phyloP scores from a whole-genome alignment of 371 early-diverging fungal species.

The Batrachochytrium dendrobatidis region DNA sequence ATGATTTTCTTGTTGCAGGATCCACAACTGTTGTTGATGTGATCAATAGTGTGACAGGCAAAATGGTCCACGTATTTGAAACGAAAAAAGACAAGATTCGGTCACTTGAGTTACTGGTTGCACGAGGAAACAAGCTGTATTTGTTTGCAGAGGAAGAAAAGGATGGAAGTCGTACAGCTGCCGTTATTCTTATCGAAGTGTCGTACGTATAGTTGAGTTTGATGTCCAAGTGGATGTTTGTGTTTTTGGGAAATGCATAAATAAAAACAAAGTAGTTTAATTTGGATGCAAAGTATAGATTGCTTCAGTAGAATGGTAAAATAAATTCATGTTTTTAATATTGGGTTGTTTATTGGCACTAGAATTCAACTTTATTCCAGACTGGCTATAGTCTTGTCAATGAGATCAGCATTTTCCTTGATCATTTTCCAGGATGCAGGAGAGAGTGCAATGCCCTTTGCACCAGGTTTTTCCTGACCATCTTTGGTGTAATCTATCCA shows the following conservation, averaged over 20 bases:
- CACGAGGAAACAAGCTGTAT: constrained; percentile 24
- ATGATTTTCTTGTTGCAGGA: constrained; percentile 37
- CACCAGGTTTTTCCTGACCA: constrained; percentile 12
- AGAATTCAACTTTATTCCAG: too few species aligned
- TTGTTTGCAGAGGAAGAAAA: constrained; percentile 41
- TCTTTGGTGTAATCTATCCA: constrained; percentile 7
- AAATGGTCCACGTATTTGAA: constrained; percentile 50
- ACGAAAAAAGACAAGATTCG: constrained; percentile 41
- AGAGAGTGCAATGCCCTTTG: constrained; percentile 15
- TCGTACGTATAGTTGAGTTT: constrained; percentile 5
- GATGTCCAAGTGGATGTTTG: constrained; percentile 1
- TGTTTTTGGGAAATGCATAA: neutral
- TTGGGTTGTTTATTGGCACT: too few species aligned
- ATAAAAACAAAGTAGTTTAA: too few species aligned
- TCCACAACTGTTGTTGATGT: constrained; percentile 38
- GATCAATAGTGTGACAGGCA: constrained; percentile 32
- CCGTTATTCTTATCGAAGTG: constrained; percentile 30
- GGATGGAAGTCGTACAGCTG: constrained; percentile 25
- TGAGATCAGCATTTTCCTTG: neutral
- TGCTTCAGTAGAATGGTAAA: too few species aligned
- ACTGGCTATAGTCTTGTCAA: constrained; percentile 3
- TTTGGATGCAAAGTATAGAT: too few species aligned
- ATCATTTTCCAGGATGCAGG: constrained; percentile 6
- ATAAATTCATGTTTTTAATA: too few species aligned
- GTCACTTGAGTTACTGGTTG: constrained; percentile 24